Conservation (phyloP, 2,329 filamentous ascomycete genomes). For the Gnomoniopsis smithogilvyi region DNA sequence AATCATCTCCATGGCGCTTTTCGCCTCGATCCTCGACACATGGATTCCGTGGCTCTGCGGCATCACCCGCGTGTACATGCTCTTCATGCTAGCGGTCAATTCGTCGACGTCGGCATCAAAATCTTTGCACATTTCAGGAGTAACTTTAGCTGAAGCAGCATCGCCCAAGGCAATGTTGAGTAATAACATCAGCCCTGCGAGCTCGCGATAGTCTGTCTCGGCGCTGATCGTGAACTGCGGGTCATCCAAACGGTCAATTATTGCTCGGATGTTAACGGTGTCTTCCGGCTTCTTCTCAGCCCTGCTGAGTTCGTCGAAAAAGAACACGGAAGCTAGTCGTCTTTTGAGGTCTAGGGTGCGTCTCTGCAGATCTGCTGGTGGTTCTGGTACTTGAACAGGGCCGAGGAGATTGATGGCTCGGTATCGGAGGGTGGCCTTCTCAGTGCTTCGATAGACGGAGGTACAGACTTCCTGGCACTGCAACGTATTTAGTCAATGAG, state of each 20-base stretch:
- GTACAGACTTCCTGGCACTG: conserved; percentile 49
- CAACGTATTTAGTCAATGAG: neutral
- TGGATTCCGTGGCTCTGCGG: conserved; percentile 68
- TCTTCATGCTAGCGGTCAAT: conserved; percentile 58
- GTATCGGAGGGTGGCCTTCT: conserved; percentile 49
- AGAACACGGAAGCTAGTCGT: conserved; percentile 61
- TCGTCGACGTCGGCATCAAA: conserved; percentile 73
- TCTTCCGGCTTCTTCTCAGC: conserved; percentile 38
- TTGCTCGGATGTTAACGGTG: conserved; percentile 37
- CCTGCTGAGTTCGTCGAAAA: conserved; percentile 50
- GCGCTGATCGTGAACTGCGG: conserved; percentile 50
- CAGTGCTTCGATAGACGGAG: conserved; percentile 45
- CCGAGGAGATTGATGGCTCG: conserved; percentile 60
- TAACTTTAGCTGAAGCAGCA: conserved; percentile 33
- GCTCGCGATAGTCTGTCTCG: conserved; percentile 64
- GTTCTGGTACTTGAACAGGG: conserved; percentile 34
- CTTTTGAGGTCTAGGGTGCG: conserved; percentile 59
- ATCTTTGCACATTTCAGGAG: conserved; percentile 14
- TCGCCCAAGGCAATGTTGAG: conserved; percentile 75
- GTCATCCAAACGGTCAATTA: conserved; percentile 43
- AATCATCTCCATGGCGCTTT: conserved; percentile 72
- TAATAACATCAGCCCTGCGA: conserved; percentile 63
- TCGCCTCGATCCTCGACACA: conserved; percentile 71
- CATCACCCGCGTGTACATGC: conserved; percentile 60
- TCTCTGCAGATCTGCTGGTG: neutral